These are phyloP conservation scores for Apocynum venetum DNA, from an alignment of 257 asterid genomes.

Conservation along the genomic window DNA sequence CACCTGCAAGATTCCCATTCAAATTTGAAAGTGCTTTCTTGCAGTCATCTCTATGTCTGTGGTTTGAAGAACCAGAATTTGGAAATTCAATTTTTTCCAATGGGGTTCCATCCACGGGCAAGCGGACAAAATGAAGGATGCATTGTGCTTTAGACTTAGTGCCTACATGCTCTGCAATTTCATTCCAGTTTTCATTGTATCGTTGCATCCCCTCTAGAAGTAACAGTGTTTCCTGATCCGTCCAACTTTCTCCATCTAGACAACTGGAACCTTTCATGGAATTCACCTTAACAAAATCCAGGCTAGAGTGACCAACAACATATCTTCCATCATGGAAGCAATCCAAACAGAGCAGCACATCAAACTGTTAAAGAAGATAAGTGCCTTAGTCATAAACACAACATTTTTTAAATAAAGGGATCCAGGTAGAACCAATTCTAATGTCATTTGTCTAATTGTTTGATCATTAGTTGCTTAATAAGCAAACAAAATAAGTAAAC, in stretches of 20 bases:
- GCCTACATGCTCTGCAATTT: conserved; percentile 88
- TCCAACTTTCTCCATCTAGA: conserved; percentile 85
- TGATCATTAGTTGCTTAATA: background rate
- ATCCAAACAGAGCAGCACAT: conserved; percentile 67
- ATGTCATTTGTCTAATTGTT: background rate
- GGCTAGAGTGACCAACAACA: conserved; percentile 86
- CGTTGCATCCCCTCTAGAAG: conserved; percentile 91
- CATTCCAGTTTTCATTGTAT: conserved; percentile 78
- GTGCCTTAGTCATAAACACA: conserved; percentile 14
- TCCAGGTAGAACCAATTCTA: conserved; percentile 4
- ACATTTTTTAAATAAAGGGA: background rate
- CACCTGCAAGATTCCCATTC: conserved; percentile 51
- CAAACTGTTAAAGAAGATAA: conserved; percentile 57
- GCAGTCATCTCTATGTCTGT: conserved; percentile 32
- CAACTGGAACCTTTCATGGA: conserved; percentile 59
- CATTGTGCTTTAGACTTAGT: conserved; percentile 93
- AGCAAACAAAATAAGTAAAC: conserved; percentile 5
- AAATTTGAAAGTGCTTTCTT: conserved; percentile 41
- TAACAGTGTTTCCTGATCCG: conserved; percentile 79
- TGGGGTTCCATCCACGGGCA: conserved; percentile 34
- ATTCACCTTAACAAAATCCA: conserved; percentile 73
- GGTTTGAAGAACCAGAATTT: conserved; percentile 44
- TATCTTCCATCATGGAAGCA: conserved; percentile 90
- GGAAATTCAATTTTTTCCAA: conserved; percentile 38
- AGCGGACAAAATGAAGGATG: conserved; percentile 81